A percentile compares a stretch with the other conserved stretches of the same genome.
These are phyloP conservation scores for Nemania serpens DNA, from an alignment of 2,329 filamentous ascomycete genomes.

Conservation along the genomic window DNA sequence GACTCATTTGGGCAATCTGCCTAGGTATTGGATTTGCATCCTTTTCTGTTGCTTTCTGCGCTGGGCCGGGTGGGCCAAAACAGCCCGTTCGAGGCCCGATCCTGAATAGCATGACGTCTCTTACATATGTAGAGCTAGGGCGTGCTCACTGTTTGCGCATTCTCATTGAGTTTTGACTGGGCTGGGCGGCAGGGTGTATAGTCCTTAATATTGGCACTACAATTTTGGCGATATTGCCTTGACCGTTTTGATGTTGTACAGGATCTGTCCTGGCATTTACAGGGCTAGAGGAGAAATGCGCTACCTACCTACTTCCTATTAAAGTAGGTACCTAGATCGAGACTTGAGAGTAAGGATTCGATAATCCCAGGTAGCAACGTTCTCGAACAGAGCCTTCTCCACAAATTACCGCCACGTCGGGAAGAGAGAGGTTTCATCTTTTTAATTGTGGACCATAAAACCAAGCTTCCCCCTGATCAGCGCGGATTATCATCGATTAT, in stretches of 20 bases:
- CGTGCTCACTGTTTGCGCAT: neutral
- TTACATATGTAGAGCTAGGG: neutral
- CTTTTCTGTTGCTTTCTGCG: neutral
- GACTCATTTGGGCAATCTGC: neutral
- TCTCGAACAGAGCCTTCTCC: constrained; percentile 21
- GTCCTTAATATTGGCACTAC: neutral
- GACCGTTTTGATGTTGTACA: neutral
- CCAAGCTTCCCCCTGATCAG: constrained; percentile 11
- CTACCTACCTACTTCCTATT: no score
- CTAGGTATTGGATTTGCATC: neutral
- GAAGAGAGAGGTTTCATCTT: constrained; percentile 22
- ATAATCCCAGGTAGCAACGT: neutral
- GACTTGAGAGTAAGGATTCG: no score
- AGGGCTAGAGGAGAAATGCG: neutral
- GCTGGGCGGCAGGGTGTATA: neutral
- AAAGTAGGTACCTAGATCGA: no score
- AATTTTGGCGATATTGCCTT: neutral
- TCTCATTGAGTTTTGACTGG: neutral
- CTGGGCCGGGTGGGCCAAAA: constrained; percentile 7
- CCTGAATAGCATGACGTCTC: constrained; percentile 1
- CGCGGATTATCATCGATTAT: constrained; percentile 9
- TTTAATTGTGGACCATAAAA: neutral
- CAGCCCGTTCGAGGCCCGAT: constrained; percentile 17
- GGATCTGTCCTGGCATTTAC: neutral
- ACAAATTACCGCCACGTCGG: constrained; percentile 20